These are phyloP conservation scores for Lactarius vividus DNA, from an alignment of 768 basidiomycete genomes.

Conservation along the genomic window DNA sequence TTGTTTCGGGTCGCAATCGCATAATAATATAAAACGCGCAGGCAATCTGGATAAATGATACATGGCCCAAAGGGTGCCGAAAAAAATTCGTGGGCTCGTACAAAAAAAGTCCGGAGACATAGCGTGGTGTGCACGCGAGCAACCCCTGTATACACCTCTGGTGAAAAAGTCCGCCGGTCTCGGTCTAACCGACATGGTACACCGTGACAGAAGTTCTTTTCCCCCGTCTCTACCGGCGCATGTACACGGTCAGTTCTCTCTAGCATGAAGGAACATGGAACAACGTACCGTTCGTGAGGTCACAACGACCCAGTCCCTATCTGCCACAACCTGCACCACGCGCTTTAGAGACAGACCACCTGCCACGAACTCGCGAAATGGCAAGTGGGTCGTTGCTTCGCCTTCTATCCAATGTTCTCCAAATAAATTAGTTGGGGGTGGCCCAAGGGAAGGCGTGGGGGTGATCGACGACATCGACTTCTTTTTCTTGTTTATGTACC, in stretches of 20 bases:
- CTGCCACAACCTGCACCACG: conserved; percentile 2
- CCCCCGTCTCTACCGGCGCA: neutral
- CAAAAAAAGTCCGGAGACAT: too few relatives aligned
- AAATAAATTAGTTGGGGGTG: neutral
- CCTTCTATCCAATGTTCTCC: conserved; percentile 8
- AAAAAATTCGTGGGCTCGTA: too few relatives aligned
- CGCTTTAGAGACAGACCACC: neutral
- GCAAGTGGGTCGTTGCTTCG: conserved; percentile 4
- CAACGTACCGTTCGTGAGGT: conserved; percentile 10
- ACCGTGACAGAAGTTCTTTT: neutral
- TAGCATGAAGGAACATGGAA: neutral
- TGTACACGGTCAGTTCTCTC: neutral
- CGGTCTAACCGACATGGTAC: conserved; percentile 12
- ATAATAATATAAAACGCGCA: neutral
- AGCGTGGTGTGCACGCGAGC: too few relatives aligned
- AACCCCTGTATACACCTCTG: neutral
- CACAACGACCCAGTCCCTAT: conserved; percentile 20
- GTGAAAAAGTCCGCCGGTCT: neutral
- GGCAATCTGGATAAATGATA: neutral
- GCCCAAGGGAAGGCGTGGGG: neutral
- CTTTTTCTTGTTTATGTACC: neutral
- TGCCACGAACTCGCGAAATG: conserved; percentile 17
- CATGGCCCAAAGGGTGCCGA: neutral
- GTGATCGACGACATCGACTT: neutral
- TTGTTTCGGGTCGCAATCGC: neutral